Base-by-base conservation (phyloP, 1,284 basidiomycete species). In the Cutaneotrichosporon cavernicola region DNA sequence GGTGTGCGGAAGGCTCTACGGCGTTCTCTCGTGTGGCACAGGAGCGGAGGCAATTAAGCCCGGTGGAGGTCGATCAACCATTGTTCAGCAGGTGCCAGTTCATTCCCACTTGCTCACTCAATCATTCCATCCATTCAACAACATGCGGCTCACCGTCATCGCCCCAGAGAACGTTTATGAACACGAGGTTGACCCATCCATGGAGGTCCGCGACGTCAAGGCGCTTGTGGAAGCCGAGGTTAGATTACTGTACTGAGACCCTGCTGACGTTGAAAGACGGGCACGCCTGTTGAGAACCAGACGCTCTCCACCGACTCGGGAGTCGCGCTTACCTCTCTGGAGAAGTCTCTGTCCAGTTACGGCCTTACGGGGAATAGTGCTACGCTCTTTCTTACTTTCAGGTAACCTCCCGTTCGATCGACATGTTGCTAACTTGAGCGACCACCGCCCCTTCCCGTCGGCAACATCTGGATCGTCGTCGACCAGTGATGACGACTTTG, bases 201-300 rank as follows among this genome's bases (percentile, higher is more conserved):
- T 97, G 90, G 87, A 90, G 74, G 84, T 97, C 31, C 90, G 91
- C 82, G 90, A 93, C 76, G 87, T 96, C 46, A 89, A 89, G 85
- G 92, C 90, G 9, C 83, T 97, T 61, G 84, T 96, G 30, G 92
- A 95, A 78, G 93, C 88, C 0, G 93, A 97, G 85, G 92, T 92
- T 74, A 76, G 85, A 53, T 10, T 9, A 36, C 10, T 7, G 10
- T 30, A 14, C 18, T 14, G 30, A 14, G 5, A 10, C 2, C 18
- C 30, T 4, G 36, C 61, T 64, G 49, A 64, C 53, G 22, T n/a
- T n/a, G 7, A 10, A 56, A 77, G 75, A 69, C 76, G n/a, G 71
- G 70, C 11, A 61, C 75, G 11, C 68, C 76, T 1, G 60, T 63
- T 0, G 9, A 64, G 2, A 61, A 67, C 4, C 64, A 75, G 50